phyloP scores from a whole-genome alignment of 73 alveolate species.

The Stentor coeruleus region DNA sequence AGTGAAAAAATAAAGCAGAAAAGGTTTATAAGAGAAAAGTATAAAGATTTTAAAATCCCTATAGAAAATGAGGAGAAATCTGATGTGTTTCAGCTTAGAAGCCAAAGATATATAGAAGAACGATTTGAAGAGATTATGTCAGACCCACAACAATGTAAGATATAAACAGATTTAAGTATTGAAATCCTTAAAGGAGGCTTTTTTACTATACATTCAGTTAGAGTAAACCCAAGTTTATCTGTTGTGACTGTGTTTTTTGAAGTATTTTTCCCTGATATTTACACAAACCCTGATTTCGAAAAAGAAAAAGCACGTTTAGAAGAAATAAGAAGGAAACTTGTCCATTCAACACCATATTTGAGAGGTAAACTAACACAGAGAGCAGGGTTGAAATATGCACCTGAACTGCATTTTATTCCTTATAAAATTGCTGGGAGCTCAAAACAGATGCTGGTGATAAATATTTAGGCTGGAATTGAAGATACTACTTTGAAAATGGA shows the following conservation, averaged over 20 bases:
- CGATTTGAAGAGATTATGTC: neutral
- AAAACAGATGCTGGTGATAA: neutral
- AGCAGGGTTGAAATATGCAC: slow-evolving; percentile 14
- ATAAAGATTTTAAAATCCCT: neutral
- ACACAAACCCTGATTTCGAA: neutral
- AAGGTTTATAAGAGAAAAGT: neutral
- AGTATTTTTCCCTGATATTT: neutral
- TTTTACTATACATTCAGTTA: neutral
- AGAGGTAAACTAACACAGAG: neutral
- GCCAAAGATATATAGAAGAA: neutral
- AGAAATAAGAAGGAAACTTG: neutral
- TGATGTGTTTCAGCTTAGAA: neutral
- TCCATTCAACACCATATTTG: slow-evolving; percentile 23
- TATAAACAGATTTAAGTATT: neutral
- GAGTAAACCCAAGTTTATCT: neutral
- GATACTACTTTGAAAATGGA: too few species aligned
- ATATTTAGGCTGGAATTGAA: neutral
- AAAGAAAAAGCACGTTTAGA: neutral
- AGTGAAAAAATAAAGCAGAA: neutral
- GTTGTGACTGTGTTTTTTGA: neutral
- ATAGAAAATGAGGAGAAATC: neutral
- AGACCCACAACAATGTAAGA: neutral
- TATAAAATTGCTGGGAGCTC: neutral
- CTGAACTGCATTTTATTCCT: slow-evolving; percentile 3
- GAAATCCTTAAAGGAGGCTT: neutral